Conservation (phyloP, 306 rosid genomes). For the Lathyrus oleraceus region DNA sequence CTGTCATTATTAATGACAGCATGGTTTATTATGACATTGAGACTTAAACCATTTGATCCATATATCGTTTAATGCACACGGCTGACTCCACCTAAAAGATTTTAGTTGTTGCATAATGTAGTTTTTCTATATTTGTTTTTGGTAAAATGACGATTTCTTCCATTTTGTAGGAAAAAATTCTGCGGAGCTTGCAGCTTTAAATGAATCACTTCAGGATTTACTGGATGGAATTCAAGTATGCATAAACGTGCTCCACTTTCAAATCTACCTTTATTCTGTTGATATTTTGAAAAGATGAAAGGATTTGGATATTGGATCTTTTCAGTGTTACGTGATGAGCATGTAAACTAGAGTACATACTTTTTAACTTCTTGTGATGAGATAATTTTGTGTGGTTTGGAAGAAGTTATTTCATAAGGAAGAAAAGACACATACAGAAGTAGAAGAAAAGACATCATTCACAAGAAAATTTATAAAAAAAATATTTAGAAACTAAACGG, state of each 20-base stretch:
- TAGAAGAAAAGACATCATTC: not conserved
- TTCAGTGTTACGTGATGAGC: constrained; percentile 3
- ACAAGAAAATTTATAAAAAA: not conserved
- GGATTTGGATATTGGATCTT: constrained; percentile 10
- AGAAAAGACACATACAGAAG: not conserved
- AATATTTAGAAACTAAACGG: not conserved
- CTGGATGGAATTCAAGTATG: constrained; percentile 96
- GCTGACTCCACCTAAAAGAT: not conserved
- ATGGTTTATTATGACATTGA: not conserved
- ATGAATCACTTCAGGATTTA: constrained; percentile 89
- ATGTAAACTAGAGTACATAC: not conserved
- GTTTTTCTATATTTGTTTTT: not conserved
- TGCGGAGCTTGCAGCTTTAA: constrained; percentile 83
- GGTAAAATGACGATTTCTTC: constrained; percentile 21
- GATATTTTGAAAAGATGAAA: constrained; percentile 33
- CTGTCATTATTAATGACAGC: not conserved
- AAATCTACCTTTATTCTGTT: constrained; percentile 28
- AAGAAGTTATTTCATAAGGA: constrained; percentile 2
- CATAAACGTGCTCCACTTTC: constrained; percentile 16
- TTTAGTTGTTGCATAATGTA: constrained; percentile 19
- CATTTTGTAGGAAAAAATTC: constrained; percentile 69
- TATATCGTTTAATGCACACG: not conserved
- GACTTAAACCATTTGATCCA: not conserved
- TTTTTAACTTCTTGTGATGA: not conserved
- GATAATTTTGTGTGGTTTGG: not conserved